Evolutionary conservation across 257 asterid species (phyloP).

Genomic region (Solanum neorickii): DNA sequence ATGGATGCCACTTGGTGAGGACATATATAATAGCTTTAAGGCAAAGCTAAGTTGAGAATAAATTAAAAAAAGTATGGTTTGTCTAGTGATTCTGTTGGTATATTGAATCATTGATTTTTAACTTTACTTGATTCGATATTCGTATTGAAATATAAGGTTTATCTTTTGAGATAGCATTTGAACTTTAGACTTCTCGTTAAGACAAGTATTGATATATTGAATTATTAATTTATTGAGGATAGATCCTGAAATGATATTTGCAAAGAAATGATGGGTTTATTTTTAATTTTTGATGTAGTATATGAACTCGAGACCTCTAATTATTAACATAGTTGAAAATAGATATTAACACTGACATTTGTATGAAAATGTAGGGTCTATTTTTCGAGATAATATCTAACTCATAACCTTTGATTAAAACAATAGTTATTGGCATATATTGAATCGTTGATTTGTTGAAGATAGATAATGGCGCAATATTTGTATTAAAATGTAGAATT

Average conservation of each 20-base stretch:
- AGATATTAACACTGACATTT: background rate
- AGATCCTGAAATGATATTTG: too few species aligned
- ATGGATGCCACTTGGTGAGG: background rate
- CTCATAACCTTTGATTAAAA: background rate
- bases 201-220: accelerated
- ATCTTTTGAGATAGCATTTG: background rate
- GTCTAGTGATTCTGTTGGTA: background rate
- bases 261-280: background rate
- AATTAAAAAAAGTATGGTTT: background rate
- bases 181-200: background rate
- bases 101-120: background rate
- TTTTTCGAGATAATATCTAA: too few species aligned
- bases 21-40: background rate
- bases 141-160: background rate
- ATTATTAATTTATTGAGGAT: too few species aligned
- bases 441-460: background rate
- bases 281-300: too few species aligned
- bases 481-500: accelerated
- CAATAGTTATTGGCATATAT: background rate
- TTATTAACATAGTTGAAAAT: background rate
- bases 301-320: background rate
- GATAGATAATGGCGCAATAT: background rate
- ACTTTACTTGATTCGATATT: background rate
- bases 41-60: background rate
- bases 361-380: background rate